Evolutionary conservation across 768 basidiomycete species (phyloP), one percentile per base, ranked within the genome.

Genomic region (Boletus speciosus): DNA sequence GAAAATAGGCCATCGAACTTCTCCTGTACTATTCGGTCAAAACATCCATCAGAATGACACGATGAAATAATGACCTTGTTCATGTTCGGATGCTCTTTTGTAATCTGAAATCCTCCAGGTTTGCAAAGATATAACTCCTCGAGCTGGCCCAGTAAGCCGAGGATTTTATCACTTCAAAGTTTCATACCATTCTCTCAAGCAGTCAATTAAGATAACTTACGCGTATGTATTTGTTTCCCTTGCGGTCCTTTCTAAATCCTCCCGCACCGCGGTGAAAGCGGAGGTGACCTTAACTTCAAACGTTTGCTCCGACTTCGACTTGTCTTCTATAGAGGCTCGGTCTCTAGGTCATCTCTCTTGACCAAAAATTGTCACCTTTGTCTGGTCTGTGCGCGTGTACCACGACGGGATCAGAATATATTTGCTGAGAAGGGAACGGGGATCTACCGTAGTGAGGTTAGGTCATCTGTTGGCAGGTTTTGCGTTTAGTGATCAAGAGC

Each of bases 171-270:
- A 8, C 68, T 70, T 55, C 16, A 14, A 38, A 36, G 9, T 25
- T 27, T 57, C 37, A 32, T 51, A 47, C 7, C 40, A 31, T 41
- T 19, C 15, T 32, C 32, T 42, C 15, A 8, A 12, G 34, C 32
- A 23, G 32, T 12, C 10, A 48, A 27, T 29, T 10, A 43, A 35
- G 43, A 41, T 35, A n/a, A 44, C 71, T 58, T 57, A 72, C 69
- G 57, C 56, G 46, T 69, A 60, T 1, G 52, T 19, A 27, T 69
- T 59, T 12, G 72, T 68, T 42, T 72, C 75, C 39, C 29, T 58
- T 7, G 48, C 54, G 2, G 57, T 50, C 35, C 36, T 47, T 46
- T 51, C 49, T 38, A 55, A 39, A 36, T 58, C 54, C 14, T 56
- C 51, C 27, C 55, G 58, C 50, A 53, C 43, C 37, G 31, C 31